Conservation (phyloP, 306 rosid genomes). For the Trifolium fragiferum region DNA sequence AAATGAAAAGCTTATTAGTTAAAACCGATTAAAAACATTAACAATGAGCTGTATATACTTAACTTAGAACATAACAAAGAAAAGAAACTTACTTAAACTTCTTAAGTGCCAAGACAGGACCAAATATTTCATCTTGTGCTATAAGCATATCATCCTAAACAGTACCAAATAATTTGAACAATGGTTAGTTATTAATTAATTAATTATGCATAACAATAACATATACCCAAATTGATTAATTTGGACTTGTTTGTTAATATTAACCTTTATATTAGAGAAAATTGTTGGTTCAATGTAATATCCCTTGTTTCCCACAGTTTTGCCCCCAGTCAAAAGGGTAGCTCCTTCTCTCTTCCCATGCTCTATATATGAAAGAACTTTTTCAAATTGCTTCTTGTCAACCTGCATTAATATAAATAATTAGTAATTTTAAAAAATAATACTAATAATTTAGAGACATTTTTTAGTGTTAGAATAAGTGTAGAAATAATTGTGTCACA, state of each 20-base stretch:
- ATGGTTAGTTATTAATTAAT: not conserved
- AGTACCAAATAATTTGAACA: not conserved
- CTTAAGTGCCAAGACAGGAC: conserved; percentile 54
- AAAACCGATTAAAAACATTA: not conserved
- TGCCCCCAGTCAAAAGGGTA: conserved; percentile 75
- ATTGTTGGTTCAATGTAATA: conserved; percentile 80
- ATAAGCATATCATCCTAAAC: conserved; percentile 68
- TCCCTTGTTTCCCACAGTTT: conserved; percentile 64
- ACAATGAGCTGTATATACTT: not conserved
- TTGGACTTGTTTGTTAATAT: not conserved
- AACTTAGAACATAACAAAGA: not conserved
- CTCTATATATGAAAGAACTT: conserved; percentile 66
- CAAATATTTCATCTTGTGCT: conserved; percentile 75
- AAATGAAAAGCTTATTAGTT: no score
- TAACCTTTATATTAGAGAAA: conserved; percentile 70
- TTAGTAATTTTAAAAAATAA: no score
- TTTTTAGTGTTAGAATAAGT: not conserved
- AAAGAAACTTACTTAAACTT: conserved; percentile 65
- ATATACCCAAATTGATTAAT: not conserved
- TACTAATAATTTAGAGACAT: no score
- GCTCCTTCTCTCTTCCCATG: conserved; percentile 90
- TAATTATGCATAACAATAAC: not conserved
- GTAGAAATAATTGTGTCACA: not conserved
- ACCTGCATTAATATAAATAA: conserved; percentile 36
- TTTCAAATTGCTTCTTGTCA: conserved; percentile 69